These are phyloP conservation scores for Primulina tabacum DNA, from an alignment of 257 asterid genomes.

Conservation along the genomic window DNA sequence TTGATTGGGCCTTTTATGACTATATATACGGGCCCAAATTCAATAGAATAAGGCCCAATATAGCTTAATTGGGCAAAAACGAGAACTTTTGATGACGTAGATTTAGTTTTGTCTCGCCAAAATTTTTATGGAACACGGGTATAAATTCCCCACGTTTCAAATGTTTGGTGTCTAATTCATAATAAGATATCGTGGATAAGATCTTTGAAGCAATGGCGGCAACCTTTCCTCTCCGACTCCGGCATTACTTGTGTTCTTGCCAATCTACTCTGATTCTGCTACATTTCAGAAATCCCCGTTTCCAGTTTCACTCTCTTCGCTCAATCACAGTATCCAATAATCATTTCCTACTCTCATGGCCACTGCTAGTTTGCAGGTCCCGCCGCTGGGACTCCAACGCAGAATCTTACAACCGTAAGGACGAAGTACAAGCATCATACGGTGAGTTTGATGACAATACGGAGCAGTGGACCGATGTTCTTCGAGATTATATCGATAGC, in stretches of 20 bases:
- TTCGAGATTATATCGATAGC: slow-evolving; percentile 67
- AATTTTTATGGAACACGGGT: too few relatives aligned
- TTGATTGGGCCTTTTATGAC: too few relatives aligned
- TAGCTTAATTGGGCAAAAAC: too few relatives aligned
- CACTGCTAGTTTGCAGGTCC: slow-evolving; percentile 36
- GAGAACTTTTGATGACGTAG: too few relatives aligned
- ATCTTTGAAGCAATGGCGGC: slow-evolving; percentile 25
- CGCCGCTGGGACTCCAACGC: slow-evolving; percentile 65
- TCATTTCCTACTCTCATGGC: slow-evolving; percentile 26
- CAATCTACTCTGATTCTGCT: slow-evolving; percentile 17
- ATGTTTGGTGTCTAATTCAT: too few relatives aligned
- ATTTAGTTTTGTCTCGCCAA: too few relatives aligned
- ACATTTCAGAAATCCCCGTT: slow-evolving; percentile 2
- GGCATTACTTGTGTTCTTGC: slow-evolving; percentile 8
- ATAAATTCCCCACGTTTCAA: too few relatives aligned
- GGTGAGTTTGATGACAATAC: slow-evolving; percentile 26
- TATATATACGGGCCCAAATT: too few relatives aligned
- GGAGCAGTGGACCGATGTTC: slow-evolving; percentile 48
- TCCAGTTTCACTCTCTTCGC: slow-evolving; percentile 17
- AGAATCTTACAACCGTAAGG: slow-evolving; percentile 37
- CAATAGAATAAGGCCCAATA: too few relatives aligned
- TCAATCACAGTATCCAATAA: slow-evolving; percentile 21
- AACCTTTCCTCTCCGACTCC: slow-evolving; percentile 17
- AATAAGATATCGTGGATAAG: slow-evolving; percentile 22
- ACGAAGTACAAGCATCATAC: slow-evolving; percentile 25